Evolutionary conservation across 2,329 filamentous ascomycete genomes (phyloP), one percentile per base, ranked within the genome.

Genomic region (Fusarium scirpi): DNA sequence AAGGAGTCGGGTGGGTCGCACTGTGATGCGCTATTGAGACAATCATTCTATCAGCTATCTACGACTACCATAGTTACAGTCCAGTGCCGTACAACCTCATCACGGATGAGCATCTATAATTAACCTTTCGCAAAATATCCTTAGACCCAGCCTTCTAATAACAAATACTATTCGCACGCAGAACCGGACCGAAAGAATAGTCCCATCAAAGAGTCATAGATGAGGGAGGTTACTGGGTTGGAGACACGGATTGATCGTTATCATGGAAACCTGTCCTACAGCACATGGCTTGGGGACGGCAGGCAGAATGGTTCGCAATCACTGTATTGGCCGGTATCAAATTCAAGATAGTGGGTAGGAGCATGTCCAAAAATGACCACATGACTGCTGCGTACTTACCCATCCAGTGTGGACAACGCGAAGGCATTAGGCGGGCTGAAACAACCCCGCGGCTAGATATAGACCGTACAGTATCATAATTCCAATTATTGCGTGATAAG

Each of bases 11-110:
- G 59, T 65, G 66, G 60, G 43, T 56, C 67, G 59, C 67, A 70
- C 67, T 68, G 67, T 71, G 49, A 38, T 58, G 41, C 22, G 47
- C 46, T 70, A 27, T 43, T 45, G 34, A 56, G 55, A 70, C 62
- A 56, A 18, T 24, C 45, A 44, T 58, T 34, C 46, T 38, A 60
- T 25, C 38, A 34, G 30, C 11, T 29, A 51, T 38, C 16, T 8
- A 20, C 30, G 12, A 40, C 30, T 32, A 27, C 47, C 20, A 24
- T 25, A 8, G 53, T 40, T 30, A 22, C 24, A 20, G 32, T 67
- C 25, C 16, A 40, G 49, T 38, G 34, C 34, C 34, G 18, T 29
- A 48, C 12, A 29, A 48, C 34, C 24, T 29, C 34, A 43, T 52
- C 32, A 4, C n/a, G n/a, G 20, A 41, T 25, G n/a, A 13, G 18